A percentile compares a stretch with the other conserved stretches of the same genome.
These are phyloP conservation scores for Pseudopithomyces maydicus DNA, from an alignment of 2,329 filamentous ascomycete species.

Conservation along the genomic window DNA sequence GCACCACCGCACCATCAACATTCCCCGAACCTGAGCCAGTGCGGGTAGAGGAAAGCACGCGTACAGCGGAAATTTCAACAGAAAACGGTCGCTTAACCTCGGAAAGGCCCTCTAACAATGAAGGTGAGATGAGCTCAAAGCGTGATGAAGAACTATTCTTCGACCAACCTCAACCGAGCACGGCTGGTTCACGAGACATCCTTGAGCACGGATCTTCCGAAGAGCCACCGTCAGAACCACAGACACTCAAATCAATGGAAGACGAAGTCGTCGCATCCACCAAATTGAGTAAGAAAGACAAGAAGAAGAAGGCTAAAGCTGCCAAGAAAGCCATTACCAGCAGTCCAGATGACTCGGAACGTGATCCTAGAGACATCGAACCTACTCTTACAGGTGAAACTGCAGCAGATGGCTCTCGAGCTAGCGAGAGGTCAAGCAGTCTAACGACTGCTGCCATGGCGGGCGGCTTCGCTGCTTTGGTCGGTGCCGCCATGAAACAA, in stretches of 20 bases:
- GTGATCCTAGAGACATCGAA: constrained; percentile 29
- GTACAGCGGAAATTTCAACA: background rate
- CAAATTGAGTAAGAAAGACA: constrained; percentile 48
- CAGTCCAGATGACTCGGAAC: constrained; percentile 41
- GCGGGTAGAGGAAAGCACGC: background rate
- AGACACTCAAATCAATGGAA: constrained; percentile 5
- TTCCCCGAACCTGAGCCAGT: constrained; percentile 2
- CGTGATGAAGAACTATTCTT: constrained; percentile 28
- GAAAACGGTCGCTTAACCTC: constrained; percentile 13
- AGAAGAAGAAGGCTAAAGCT: constrained; percentile 40
- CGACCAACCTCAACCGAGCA: constrained; percentile 20
- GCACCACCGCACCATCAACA: background rate
- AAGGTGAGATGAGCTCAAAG: constrained; percentile 25
- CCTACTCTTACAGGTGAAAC: constrained; percentile 9
- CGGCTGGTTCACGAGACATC: constrained; percentile 11
- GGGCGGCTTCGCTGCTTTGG: constrained; percentile 40
- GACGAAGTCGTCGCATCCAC: background rate
- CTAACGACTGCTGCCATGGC: constrained; percentile 28
- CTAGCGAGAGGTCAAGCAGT: constrained; percentile 17
- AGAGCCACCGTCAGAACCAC: constrained; percentile 7
- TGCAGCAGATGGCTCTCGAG: constrained; percentile 12
- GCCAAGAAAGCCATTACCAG: constrained; percentile 35
- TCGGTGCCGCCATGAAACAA: constrained; percentile 37
- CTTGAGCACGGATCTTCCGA: constrained; percentile 3
- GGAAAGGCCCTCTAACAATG: constrained; percentile 11